Conservation (phyloP, 805 yeast species). For the Metschnikowia similis region DNA sequence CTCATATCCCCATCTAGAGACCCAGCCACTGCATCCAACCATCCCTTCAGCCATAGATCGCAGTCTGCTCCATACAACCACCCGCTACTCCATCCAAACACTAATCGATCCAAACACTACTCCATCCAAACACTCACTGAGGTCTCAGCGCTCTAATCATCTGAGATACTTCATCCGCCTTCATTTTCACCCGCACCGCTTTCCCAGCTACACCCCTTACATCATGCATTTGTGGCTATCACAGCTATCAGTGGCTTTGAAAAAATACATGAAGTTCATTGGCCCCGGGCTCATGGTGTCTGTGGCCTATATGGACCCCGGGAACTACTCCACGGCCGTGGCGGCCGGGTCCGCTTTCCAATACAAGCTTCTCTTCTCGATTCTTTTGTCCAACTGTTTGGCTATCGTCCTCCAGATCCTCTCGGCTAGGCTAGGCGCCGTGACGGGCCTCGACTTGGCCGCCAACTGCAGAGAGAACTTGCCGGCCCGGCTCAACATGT, state of each 20-base stretch:
- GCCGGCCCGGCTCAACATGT: constrained; percentile 54
- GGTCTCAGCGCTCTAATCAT: too few species aligned
- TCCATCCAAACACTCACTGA: too few species aligned
- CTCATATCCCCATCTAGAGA: too few species aligned
- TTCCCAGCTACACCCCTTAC: not conserved
- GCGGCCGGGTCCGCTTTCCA: constrained; percentile 88
- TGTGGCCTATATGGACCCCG: constrained; percentile 97
- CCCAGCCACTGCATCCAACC: too few species aligned
- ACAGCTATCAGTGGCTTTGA: constrained; percentile 14
- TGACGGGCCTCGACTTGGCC: constrained; percentile 90
- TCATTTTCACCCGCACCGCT: too few species aligned
- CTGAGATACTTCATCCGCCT: too few species aligned
- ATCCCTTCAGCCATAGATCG: too few species aligned
- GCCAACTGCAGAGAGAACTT: constrained; percentile 77
- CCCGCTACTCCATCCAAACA: too few species aligned
- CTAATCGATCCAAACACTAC: too few species aligned
- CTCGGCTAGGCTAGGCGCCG: constrained; percentile 86
- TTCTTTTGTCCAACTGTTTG: constrained; percentile 73
- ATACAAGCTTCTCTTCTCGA: constrained; percentile 72
- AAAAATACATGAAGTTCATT: constrained; percentile 60
- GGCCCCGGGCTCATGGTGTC: constrained; percentile 96
- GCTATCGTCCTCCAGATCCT: constrained; percentile 84
- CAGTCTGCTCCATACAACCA: too few species aligned
- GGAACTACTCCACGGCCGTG: constrained; percentile 92
- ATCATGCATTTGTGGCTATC: constrained; percentile 4